Conservation (phyloP, 768 basidiomycete species). For the Mycena sanguinolenta region DNA sequence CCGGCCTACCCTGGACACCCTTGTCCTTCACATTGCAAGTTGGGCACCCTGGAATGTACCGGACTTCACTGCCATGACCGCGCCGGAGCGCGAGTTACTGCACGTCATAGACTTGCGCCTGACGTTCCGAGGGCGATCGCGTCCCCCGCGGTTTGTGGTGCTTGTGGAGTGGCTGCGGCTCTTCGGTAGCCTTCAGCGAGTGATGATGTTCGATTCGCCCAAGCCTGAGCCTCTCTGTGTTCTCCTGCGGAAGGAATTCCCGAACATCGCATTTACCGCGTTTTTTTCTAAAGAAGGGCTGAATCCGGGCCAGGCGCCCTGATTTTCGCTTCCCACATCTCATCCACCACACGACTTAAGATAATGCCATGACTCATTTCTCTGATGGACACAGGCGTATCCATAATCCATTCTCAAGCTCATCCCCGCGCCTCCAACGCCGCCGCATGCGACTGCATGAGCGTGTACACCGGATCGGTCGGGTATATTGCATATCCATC, state of each 20-base stretch:
- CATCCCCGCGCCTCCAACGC: constrained; percentile 56
- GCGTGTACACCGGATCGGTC: constrained; percentile 56
- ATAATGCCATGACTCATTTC: too few relatives aligned
- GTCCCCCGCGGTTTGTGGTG: neutral
- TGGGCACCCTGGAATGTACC: constrained; percentile 6
- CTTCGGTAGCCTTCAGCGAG: neutral
- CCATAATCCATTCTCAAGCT: too few relatives aligned
- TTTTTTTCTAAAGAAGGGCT: too few relatives aligned
- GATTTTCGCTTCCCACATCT: too few relatives aligned
- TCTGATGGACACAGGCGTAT: too few relatives aligned
- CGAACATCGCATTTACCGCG: neutral
- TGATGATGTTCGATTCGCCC: neutral
- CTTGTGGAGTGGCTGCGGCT: neutral
- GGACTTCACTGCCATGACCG: neutral
- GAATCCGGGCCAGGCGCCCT: too few relatives aligned
- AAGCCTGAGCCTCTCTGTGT: neutral
- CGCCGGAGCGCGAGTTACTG: neutral
- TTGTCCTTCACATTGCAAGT: neutral
- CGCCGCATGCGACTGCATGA: constrained; percentile 57
- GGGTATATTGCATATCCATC: constrained; percentile 44
- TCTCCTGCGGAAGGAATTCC: neutral
- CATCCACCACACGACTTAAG: too few relatives aligned
- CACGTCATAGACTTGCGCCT: neutral
- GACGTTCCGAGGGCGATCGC: neutral
- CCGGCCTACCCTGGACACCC: neutral